Percentiles rank a stretch among this genome's conserved stretches.
Conservation (phyloP, 257 asterid genomes). For the Rehmannia glutinosa region DNA sequence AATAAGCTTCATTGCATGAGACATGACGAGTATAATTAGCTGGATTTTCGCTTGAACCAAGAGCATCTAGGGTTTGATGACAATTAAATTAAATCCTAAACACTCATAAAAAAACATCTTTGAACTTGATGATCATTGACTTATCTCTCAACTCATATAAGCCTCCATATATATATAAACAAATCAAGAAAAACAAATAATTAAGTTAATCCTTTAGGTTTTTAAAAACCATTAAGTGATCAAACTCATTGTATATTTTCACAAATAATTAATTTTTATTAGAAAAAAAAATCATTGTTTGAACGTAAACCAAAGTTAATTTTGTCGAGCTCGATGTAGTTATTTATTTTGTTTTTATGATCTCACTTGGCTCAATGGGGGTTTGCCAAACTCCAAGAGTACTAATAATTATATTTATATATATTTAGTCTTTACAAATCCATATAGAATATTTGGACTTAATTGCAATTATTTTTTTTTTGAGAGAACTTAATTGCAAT, state of each 20-base stretch:
- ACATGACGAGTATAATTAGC: no score
- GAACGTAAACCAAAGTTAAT: slow-evolving; percentile 16
- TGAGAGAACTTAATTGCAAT: no score
- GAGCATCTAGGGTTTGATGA: slow-evolving; percentile 29
- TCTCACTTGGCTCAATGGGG: slow-evolving; percentile 67
- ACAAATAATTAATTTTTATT: background rate
- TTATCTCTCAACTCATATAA: slow-evolving; percentile 24
- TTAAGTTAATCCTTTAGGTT: no score
- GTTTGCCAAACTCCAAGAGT: slow-evolving; percentile 39
- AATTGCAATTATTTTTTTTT: no score
- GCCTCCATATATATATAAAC: slow-evolving; percentile 8
- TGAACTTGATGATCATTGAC: slow-evolving; percentile 52
- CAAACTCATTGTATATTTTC: background rate
- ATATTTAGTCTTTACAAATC: slow-evolving; percentile 2
- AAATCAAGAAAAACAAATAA: slow-evolving; percentile 22
- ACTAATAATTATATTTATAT: background rate
- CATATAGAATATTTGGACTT: no score
- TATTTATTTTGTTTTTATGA: slow-evolving; percentile 20
- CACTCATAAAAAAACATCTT: slow-evolving; percentile 18
- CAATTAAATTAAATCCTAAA: slow-evolving; percentile 13
- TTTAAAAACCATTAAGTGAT: background rate
- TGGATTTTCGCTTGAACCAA: background rate
- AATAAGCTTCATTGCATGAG: background rate
- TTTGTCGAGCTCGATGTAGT: slow-evolving; percentile 43
- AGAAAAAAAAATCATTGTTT: slow-evolving; percentile 4